Evolutionary conservation across 257 asterid species (phyloP).

Genomic region (Ilex asprella): DNA sequence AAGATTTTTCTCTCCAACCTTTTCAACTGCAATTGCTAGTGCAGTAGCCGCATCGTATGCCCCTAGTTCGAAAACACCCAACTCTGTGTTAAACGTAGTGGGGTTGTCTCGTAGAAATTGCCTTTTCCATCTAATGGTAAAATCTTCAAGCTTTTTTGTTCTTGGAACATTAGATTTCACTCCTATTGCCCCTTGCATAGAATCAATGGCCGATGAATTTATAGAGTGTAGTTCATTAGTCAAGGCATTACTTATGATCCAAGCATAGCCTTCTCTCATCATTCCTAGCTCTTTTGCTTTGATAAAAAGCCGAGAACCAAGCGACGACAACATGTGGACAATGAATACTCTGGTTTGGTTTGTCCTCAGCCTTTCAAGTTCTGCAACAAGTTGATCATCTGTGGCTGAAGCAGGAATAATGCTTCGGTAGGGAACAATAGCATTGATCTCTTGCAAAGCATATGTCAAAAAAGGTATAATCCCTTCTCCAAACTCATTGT

Average conservation of each 20-base stretch:
- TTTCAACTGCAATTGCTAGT: constrained; percentile 19
- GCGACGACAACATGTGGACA: constrained; percentile 12
- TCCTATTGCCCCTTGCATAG: constrained; percentile 17
- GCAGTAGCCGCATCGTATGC: constrained; percentile 15
- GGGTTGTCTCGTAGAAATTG: neutral
- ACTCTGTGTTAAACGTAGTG: neutral
- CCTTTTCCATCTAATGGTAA: neutral
- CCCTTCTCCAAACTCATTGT: neutral
- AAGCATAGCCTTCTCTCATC: neutral
- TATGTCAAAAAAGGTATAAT: constrained; percentile 7
- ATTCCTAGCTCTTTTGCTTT: constrained; percentile 1
- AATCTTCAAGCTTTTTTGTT: constrained; percentile 10
- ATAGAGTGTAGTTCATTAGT: neutral
- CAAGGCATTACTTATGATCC: constrained; percentile 15
- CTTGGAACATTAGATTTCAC: constrained; percentile 4
- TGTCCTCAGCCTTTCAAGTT: neutral
- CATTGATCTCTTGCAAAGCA: constrained; percentile 4
- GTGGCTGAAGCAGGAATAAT: constrained; percentile 1
- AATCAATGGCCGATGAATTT: neutral
- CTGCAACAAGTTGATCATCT: too few species aligned
- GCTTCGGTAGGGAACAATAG: constrained; percentile 13
- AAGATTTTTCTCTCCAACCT: neutral
- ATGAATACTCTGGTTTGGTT: constrained; percentile 16
- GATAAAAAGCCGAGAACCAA: constrained; percentile 12
- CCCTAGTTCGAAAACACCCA: constrained; percentile 13